Evolutionary conservation across 2,329 filamentous ascomycete species (phyloP).

Genomic region (Paecilomyces fulvus): DNA sequence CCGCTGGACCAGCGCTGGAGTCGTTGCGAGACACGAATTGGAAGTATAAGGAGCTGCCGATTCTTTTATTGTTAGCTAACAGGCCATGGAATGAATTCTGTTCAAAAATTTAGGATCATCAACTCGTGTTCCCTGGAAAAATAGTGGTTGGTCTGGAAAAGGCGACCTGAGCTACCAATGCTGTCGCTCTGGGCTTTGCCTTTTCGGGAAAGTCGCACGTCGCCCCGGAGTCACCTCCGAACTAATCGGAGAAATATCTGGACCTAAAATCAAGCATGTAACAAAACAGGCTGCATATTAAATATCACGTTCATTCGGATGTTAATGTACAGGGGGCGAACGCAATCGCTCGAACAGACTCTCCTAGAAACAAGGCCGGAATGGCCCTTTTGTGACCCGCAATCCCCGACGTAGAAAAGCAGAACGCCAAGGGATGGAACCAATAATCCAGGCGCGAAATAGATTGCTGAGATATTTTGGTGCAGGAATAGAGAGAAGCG

Average conservation of each 20-base stretch:
- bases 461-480: not conserved
- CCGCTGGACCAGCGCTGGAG: not conserved
- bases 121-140: not conserved
- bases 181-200: not conserved
- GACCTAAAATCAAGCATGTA: not conserved
- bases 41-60: not conserved
- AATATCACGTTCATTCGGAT: slow-evolving; percentile 20
- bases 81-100: not conserved
- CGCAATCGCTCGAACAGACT: slow-evolving; percentile 2
- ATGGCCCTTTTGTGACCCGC: not conserved
- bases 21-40: not conserved
- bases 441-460: not conserved
- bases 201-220: not conserved
- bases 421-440: not conserved
- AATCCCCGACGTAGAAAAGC: not conserved
- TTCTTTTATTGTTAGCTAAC: not conserved
- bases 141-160: not conserved
- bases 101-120: not conserved
- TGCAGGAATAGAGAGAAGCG: slow-evolving; percentile 16
- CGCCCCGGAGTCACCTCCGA: not conserved
- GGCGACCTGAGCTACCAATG: not conserved
- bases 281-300: slow-evolving; percentile 4
- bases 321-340: slow-evolving; percentile 27
- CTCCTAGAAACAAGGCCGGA: not conserved
- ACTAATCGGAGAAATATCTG: not conserved